Percentiles rank a stretch among this genome's conserved stretches.
Evolutionary conservation across 2,329 filamentous ascomycete species (phyloP).

Genomic region (Colletotrichum noveboracense): DNA sequence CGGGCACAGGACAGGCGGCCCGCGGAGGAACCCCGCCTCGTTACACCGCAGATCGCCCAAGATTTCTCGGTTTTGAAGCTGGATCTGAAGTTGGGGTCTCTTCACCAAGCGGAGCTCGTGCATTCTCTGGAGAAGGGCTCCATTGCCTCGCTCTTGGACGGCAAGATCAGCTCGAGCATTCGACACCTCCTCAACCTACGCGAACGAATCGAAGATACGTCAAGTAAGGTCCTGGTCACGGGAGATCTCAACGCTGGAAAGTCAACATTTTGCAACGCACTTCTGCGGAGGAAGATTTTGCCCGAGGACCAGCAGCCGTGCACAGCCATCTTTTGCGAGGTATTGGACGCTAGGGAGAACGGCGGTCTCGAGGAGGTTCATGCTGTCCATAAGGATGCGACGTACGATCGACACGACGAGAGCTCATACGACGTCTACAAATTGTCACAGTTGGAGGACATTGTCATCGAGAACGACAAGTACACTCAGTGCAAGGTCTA

Average conservation of each 20-base stretch:
- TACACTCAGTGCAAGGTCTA: slow-evolving; percentile 98
- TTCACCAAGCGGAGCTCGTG: slow-evolving; percentile 89
- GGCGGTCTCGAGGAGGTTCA: slow-evolving; percentile 93
- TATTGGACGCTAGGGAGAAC: slow-evolving; percentile 91
- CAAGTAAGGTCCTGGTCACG: slow-evolving; percentile 95
- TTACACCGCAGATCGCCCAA: slow-evolving; percentile 91
- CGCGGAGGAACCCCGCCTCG: slow-evolving; percentile 76
- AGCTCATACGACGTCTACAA: slow-evolving; percentile 90
- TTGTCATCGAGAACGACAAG: slow-evolving; percentile 85
- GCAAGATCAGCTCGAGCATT: slow-evolving; percentile 92
- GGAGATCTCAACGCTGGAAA: slow-evolving; percentile 97
- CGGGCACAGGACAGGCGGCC: slow-evolving; percentile 67
- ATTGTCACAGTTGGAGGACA: slow-evolving; percentile 80
- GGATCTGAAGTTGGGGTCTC: slow-evolving; percentile 85
- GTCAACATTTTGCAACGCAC: slow-evolving; percentile 98
- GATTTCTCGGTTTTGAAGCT: slow-evolving; percentile 96
- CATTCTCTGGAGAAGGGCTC: slow-evolving; percentile 94
- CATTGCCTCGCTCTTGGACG: slow-evolving; percentile 88
- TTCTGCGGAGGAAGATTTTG: slow-evolving; percentile 87
- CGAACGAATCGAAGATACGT: slow-evolving; percentile 95
- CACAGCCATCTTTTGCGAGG: slow-evolving; percentile 98
- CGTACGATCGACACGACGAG: slow-evolving; percentile 90
- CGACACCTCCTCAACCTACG: slow-evolving; percentile 86
- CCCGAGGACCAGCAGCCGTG: slow-evolving; percentile 98
- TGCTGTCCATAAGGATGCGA: slow-evolving; percentile 81